Evolutionary conservation across 768 basidiomycete genomes (phyloP), one percentile per base, ranked within the genome.

Genomic region (Lentinula edodes): DNA sequence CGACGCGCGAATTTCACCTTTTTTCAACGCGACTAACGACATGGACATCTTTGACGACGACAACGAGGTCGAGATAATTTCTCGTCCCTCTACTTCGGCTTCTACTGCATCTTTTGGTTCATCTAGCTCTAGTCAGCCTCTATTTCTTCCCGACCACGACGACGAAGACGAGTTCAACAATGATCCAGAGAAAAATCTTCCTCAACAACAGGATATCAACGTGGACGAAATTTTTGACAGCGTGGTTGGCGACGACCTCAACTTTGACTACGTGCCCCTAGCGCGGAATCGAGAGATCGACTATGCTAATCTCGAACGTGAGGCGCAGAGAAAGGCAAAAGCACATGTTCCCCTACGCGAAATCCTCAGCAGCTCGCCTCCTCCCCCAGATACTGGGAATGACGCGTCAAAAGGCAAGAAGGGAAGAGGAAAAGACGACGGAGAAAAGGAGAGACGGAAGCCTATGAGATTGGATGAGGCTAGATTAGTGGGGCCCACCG

Each of bases 391-490:
- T n/a, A 8, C n/a, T 18, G 72, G 70, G 67, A 66, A 69, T 69
- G 72, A 56, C 23, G 66, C 56, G 23, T 65, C 60, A 4, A 69
- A 68, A 6, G 71, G 73, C 3, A 65, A 54, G 7, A 67, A 65
- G 41, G 66, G 66, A 18, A 67, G 54, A 13, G 65, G 48, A n/a
- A 62, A 65, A 15, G 72, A 66, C 12, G 73, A 69, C 9, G 67
- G 62, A 57, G 69, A 65, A 51, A 75, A 73, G 65, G 82, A 82
- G 68, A 78, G 79, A 65, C 77, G 82, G 65, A 79, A 79, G 48
- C 70, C 83, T 3, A 73, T 82, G 23, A 86, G 83, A 70, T 72
- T 97, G 62, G 91, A 95, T 71, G 91, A 93, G 69, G 83, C 77
- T 45, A 80, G 90, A 61, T 71, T 99, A 61, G 74, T 95, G 13